Percentiles rank a stretch among this genome's conserved stretches.
Evolutionary conservation across 768 basidiomycete species (phyloP).

Genomic region (Crucibulum laeve): DNA sequence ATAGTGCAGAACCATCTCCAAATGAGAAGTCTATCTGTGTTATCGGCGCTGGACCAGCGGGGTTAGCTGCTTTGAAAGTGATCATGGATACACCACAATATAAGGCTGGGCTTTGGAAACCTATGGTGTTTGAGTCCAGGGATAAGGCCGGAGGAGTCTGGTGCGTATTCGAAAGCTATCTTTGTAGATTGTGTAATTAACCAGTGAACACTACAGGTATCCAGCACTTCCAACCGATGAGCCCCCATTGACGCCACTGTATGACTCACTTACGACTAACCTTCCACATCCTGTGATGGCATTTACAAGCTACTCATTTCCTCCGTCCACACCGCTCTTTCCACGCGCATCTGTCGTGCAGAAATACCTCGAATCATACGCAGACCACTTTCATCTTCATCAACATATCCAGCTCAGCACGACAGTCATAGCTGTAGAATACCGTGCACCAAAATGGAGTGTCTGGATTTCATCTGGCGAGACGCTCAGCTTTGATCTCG

Average conservation of each 20-base stretch:
- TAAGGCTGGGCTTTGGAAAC: slow-evolving; percentile 58
- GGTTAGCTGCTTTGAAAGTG: slow-evolving; percentile 66
- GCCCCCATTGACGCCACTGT: slow-evolving; percentile 65
- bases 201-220: slow-evolving; percentile 41
- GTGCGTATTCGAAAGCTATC: slow-evolving; percentile 31
- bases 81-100: slow-evolving; percentile 56
- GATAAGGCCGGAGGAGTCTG: slow-evolving; percentile 73
- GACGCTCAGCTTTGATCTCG: slow-evolving; percentile 46
- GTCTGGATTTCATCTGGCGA: slow-evolving; percentile 36
- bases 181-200: background rate
- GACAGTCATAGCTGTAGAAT: slow-evolving; percentile 42
- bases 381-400: slow-evolving; percentile 53
- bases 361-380: slow-evolving; percentile 67
- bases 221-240: slow-evolving; percentile 30
- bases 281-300: slow-evolving; percentile 78
- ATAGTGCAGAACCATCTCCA: background rate
- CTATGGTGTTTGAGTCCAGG: slow-evolving; percentile 60
- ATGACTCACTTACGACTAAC: slow-evolving; percentile 81
- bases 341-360: slow-evolving; percentile 59
- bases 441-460: slow-evolving; percentile 42
- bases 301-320: slow-evolving; percentile 59
- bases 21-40: slow-evolving; percentile 47
- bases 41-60: slow-evolving; percentile 74
- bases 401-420: slow-evolving; percentile 63
- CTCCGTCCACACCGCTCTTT: slow-evolving; percentile 67